Evolutionary conservation across 1,284 basidiomycete species (phyloP).

Genomic region (Puccinia polysora): DNA sequence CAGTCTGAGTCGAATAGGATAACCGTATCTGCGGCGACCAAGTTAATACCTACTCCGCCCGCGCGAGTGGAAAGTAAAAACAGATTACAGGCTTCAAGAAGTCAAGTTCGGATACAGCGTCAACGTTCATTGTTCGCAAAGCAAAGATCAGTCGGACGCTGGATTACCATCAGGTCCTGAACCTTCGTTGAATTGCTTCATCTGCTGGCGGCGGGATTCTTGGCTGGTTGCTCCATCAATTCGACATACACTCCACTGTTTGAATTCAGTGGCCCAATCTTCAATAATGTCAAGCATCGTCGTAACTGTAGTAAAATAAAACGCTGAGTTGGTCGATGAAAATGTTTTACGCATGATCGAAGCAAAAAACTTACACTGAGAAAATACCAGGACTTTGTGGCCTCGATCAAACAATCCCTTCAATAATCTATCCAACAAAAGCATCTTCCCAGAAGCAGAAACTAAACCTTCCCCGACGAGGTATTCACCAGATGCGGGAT

Average conservation of each 20-base stretch:
- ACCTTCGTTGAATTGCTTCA: constrained; percentile 76
- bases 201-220: constrained; percentile 73
- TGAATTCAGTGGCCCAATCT: constrained; percentile 79
- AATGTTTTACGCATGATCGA: neutral
- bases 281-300: constrained; percentile 93
- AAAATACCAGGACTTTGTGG: constrained; percentile 88
- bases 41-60: constrained; percentile 78
- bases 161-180: constrained; percentile 59
- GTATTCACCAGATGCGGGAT: constrained; percentile 54
- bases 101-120: neutral
- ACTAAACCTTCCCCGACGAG: constrained; percentile 65
- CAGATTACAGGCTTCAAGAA: constrained; percentile 60
- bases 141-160: neutral
- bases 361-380: constrained; percentile 60
- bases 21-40: constrained; percentile 88
- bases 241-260: constrained; percentile 74
- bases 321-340: neutral
- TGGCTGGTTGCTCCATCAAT: constrained; percentile 82
- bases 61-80: constrained; percentile 89
- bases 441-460: constrained; percentile 90
- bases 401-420: constrained; percentile 72
- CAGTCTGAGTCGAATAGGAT: constrained; percentile 95
- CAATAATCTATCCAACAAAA: constrained; percentile 81
- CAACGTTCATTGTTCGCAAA: neutral
- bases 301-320: constrained; percentile 58